phyloP scores from a whole-genome alignment of 2,329 filamentous ascomycete genomes.

The Xylogone sp. region DNA sequence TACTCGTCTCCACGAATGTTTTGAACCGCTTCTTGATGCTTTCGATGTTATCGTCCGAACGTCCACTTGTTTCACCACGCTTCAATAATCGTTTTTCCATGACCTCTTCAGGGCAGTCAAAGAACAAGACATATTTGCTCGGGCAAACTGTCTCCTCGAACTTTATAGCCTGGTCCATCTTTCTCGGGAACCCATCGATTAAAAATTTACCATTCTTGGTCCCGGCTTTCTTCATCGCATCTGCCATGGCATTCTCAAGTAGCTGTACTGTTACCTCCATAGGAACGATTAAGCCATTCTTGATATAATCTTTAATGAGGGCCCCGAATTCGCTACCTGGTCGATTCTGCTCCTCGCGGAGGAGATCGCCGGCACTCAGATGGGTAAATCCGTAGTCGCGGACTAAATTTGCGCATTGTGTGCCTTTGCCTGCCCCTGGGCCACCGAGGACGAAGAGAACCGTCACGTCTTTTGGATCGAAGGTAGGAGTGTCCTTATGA shows the following conservation, averaged over 20 bases:
- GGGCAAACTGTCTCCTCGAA: conserved; percentile 89
- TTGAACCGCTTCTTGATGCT: conserved; percentile 95
- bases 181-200: conserved; percentile 83
- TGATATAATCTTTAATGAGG: conserved; percentile 91
- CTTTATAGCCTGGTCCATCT: conserved; percentile 93
- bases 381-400: conserved; percentile 87
- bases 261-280: conserved; percentile 96
- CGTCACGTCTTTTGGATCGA: conserved; percentile 74
- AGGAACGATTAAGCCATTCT: conserved; percentile 92
- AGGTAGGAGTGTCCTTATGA: conserved; percentile 60
- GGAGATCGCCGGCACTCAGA: conserved; percentile 86
- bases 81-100: conserved; percentile 83
- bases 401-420: conserved; percentile 87
- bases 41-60: conserved; percentile 90
- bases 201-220: conserved; percentile 66
- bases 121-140: conserved; percentile 84
- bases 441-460: conserved; percentile 96
- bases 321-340: conserved; percentile 84
- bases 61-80: conserved; percentile 87
- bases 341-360: conserved; percentile 90
- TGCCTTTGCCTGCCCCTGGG: conserved; percentile 93
- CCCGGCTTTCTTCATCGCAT: conserved; percentile 51
- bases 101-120: conserved; percentile 84
- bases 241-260: conserved; percentile 88
- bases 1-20: conserved; percentile 91